A percentile compares a stretch with the other conserved stretches of the same genome.
These are phyloP conservation scores for Tremella mesenterica DNA, from an alignment of 768 basidiomycete species.

Conservation along the genomic window DNA sequence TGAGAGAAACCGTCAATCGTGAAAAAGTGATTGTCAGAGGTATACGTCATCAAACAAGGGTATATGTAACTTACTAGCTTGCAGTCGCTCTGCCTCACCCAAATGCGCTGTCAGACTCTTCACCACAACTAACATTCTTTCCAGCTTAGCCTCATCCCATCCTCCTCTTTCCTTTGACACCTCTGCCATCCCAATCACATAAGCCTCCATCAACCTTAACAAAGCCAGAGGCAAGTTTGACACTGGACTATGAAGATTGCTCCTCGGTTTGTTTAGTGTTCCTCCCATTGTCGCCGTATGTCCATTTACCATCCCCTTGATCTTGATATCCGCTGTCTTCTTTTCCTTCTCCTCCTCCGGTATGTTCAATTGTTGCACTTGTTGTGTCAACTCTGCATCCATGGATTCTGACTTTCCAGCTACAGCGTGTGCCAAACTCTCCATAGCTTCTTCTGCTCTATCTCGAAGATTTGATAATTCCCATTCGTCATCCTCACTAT, in stretches of 20 bases:
- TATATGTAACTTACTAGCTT: constrained; percentile 25
- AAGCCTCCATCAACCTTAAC: constrained; percentile 37
- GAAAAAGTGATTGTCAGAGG: no score
- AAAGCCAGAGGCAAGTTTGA: constrained; percentile 40
- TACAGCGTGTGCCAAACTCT: constrained; percentile 21
- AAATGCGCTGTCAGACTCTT: constrained; percentile 27
- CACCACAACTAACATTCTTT: constrained; percentile 30
- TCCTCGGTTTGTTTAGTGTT: constrained; percentile 3
- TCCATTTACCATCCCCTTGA: not conserved
- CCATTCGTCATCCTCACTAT: constrained; percentile 27
- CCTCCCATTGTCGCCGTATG: not conserved
- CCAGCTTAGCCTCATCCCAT: constrained; percentile 37
- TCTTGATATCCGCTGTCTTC: not conserved
- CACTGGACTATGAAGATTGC: constrained; percentile 28
- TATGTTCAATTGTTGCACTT: constrained; percentile 30
- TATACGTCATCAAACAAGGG: no score
- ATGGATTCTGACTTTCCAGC: constrained; percentile 3
- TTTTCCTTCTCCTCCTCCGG: constrained; percentile 9
- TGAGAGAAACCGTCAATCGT: no score
- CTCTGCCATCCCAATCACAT: constrained; percentile 32
- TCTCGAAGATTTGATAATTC: constrained; percentile 19
- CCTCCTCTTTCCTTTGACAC: constrained; percentile 18
- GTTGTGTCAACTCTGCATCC: constrained; percentile 24
- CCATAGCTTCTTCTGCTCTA: constrained; percentile 29
- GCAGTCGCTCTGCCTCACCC: constrained; percentile 36